Base-by-base conservation (phyloP, 305 asterid species). In the Fraxinus ornus region DNA sequence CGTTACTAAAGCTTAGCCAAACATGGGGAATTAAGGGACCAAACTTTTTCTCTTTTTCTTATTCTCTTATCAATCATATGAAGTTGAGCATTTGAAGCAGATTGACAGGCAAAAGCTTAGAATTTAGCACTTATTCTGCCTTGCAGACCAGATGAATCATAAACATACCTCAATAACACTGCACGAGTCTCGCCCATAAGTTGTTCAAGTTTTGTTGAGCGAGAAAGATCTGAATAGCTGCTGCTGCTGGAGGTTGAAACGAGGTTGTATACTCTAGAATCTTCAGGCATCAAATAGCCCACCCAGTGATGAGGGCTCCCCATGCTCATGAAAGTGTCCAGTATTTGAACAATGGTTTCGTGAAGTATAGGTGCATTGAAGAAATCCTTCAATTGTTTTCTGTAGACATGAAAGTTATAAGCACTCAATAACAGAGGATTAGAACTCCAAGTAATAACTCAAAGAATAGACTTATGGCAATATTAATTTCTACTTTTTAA, bases 111-210 rank as follows among this genome's bases (percentile, higher is more conserved):
- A 52, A 52, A 52, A 52, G 2, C 62, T 17, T 52, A 52, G 62
- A 52, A 52, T 52, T 15, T 4, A 52, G 62, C 5, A 2, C 2
- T 49, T 52, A 52, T 52, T 49, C n/a, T 17, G 22, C 62, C 62
- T 4, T 52, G 7, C 22, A 15, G 62, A 79, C 49, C 28, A 41
- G 60, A 76, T 12, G 80, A 44, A 73, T 77, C 60, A 74, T 44
- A 72, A 62, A 26, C 28, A 78, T 92, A 95, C 99, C 99, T 95
- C 83, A 91, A 88, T 64, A 95, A 79, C 15, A 95, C 97, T 30
- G 93, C 93, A 17, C 89, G 97, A 9, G 97, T 91, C 89, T 95
- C 99, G 32, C 78, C 90, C 88, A 93, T 90, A 79, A 95, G 98
- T 86, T 87, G 92, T 68, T 92, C 96, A 75, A 94, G 92, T 85